A percentile compares a stretch with the other conserved stretches of the same genome.
These are phyloP conservation scores for Fusarium virguliforme DNA, from an alignment of 2,329 filamentous ascomycete species.

Conservation along the genomic window DNA sequence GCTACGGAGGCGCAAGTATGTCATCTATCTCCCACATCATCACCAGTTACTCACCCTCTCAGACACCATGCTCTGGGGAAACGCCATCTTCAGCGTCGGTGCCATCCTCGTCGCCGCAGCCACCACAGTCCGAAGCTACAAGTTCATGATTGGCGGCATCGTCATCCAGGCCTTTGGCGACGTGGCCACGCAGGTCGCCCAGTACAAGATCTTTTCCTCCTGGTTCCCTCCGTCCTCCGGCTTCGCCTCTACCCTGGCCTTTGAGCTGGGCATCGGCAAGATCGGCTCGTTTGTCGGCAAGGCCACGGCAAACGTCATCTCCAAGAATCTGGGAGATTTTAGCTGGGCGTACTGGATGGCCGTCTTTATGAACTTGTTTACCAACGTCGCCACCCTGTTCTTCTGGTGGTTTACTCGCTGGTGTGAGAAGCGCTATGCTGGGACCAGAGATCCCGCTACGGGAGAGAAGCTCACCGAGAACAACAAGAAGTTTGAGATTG, in stretches of 20 bases:
- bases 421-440: conserved; percentile 64
- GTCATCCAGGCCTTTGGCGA: conserved; percentile 73
- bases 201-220: conserved; percentile 76
- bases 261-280: conserved; percentile 74
- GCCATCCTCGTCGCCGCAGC: conserved; percentile 73
- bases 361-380: conserved; percentile 76
- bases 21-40: neutral
- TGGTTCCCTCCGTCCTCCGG: conserved; percentile 76
- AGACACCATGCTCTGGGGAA: conserved; percentile 73
- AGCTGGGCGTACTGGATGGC: conserved; percentile 75
- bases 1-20: conserved; percentile 70
- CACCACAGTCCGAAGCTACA: conserved; percentile 69
- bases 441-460: conserved; percentile 68
- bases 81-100: conserved; percentile 71
- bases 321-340: conserved; percentile 71
- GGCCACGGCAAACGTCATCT: conserved; percentile 72
- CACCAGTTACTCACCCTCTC: neutral
- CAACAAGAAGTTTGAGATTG: conserved; percentile 70
- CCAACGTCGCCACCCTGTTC: conserved; percentile 67
- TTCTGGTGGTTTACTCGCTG: conserved; percentile 72
- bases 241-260: conserved; percentile 73
- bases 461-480: conserved; percentile 73
- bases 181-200: conserved; percentile 75
- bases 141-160: conserved; percentile 73
- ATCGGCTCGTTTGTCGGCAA: conserved; percentile 75